These are phyloP conservation scores for Zalaria sp. DNA, from an alignment of 2,329 filamentous ascomycete species.

Conservation along the genomic window DNA sequence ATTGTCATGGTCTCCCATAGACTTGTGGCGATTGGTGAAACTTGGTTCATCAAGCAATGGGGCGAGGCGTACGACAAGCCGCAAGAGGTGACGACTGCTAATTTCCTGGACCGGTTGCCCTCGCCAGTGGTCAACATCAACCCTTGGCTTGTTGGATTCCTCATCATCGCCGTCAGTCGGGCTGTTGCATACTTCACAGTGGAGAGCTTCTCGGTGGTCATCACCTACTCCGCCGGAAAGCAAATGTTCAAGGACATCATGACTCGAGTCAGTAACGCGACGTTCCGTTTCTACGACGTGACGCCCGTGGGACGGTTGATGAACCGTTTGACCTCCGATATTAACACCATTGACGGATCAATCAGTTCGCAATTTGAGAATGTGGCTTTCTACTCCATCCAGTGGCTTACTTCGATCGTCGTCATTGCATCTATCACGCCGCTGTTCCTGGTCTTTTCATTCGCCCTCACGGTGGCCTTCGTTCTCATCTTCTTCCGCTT, in stretches of 20 bases:
- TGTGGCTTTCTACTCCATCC: slow-evolving; percentile 56
- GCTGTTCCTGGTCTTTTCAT: slow-evolving; percentile 57
- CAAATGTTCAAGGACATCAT: slow-evolving; percentile 62
- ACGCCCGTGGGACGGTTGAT: slow-evolving; percentile 81
- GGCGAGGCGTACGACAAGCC: slow-evolving; percentile 53
- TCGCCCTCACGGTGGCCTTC: slow-evolving; percentile 53
- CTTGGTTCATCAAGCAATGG: slow-evolving; percentile 79
- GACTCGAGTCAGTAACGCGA: slow-evolving; percentile 59
- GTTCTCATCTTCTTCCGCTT: slow-evolving; percentile 63
- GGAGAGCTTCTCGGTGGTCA: slow-evolving; percentile 56
- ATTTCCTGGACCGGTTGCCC: slow-evolving; percentile 41
- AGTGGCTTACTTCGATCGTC: slow-evolving; percentile 56
- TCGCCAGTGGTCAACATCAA: slow-evolving; percentile 50
- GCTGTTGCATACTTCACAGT: slow-evolving; percentile 46
- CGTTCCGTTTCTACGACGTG: slow-evolving; percentile 81
- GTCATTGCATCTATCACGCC: slow-evolving; percentile 74
- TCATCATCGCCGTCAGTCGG: slow-evolving; percentile 48
- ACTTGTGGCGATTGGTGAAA: slow-evolving; percentile 48
- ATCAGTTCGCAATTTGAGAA: slow-evolving; percentile 60
- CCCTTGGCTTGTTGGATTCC: slow-evolving; percentile 63
- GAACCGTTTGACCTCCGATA: slow-evolving; percentile 84
- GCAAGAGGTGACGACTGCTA: slow-evolving; percentile 6
- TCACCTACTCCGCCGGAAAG: slow-evolving; percentile 66
- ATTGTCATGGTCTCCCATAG: slow-evolving; percentile 50
- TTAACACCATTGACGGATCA: slow-evolving; percentile 78